Evolutionary conservation across 2,329 filamentous ascomycete species (phyloP).

Genomic region (Moelleriella libera): DNA sequence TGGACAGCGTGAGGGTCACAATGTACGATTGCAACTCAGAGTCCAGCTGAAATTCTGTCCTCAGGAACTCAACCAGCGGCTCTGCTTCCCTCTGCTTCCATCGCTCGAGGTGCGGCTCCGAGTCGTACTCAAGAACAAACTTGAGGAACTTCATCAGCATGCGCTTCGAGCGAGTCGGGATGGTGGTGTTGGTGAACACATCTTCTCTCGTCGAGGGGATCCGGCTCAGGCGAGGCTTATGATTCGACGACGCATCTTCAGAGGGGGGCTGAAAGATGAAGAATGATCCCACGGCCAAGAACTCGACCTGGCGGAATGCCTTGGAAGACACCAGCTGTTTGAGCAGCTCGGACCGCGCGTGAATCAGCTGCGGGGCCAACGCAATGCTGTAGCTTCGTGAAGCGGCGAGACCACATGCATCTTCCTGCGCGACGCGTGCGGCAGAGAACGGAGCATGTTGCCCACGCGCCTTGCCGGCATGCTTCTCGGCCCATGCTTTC

Average conservation of each 20-base stretch:
- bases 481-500: conserved; percentile 52
- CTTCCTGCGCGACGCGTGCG: conserved; percentile 20
- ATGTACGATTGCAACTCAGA: conserved; percentile 48
- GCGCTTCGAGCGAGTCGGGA: conserved; percentile 71
- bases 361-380: conserved; percentile 74
- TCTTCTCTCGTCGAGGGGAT: conserved; percentile 87
- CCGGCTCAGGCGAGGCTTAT: conserved; percentile 36
- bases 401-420: conserved; percentile 30
- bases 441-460: conserved; percentile 11
- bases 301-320: conserved; percentile 81
- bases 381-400: conserved; percentile 71
- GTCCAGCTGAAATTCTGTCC: conserved; percentile 52
- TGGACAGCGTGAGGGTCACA: conserved; percentile 57
- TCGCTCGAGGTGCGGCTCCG: conserved; percentile 32
- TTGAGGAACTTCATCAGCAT: conserved; percentile 88
- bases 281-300: conserved; percentile 85
- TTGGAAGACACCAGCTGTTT: conserved; percentile 76
- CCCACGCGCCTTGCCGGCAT: conserved; percentile 11
- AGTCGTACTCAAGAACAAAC: conserved; percentile 63
- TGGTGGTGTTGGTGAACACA: conserved; percentile 64
- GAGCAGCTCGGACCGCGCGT: conserved; percentile 66
- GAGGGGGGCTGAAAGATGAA: conserved; percentile 50
- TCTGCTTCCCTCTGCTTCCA: conserved; percentile 44
- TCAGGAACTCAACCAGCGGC: conserved; percentile 45
- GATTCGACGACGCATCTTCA: conserved; percentile 6